phyloP scores from a whole-genome alignment of 331 rosid genomes.

The Quercus phellos region DNA sequence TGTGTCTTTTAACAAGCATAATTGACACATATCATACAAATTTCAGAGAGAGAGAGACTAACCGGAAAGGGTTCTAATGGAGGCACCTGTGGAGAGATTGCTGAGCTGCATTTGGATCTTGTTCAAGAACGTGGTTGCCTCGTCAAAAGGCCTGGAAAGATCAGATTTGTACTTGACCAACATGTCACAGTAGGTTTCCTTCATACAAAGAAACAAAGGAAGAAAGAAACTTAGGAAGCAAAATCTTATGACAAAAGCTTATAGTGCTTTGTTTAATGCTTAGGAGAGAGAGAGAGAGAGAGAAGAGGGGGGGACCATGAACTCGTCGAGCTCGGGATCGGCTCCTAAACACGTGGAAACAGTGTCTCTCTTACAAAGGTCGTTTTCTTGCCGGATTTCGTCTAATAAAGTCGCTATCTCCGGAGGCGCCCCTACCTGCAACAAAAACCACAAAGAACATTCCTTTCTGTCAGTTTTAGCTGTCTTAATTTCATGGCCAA shows the following conservation, averaged over 20 bases:
- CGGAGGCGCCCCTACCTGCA: slow-evolving; percentile 94
- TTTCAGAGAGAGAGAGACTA: slow-evolving; percentile 24
- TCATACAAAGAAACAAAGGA: neutral
- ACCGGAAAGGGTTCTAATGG: slow-evolving; percentile 58
- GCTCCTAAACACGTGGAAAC: slow-evolving; percentile 87
- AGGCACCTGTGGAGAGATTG: slow-evolving; percentile 54
- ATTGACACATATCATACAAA: neutral
- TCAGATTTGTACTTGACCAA: slow-evolving; percentile 75
- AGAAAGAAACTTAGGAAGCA: slow-evolving; percentile 3
- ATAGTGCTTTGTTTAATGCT: neutral
- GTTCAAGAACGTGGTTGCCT: slow-evolving; percentile 81
- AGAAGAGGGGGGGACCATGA: slow-evolving; percentile 72
- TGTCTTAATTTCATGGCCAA: too few relatives aligned
- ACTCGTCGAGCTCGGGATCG: slow-evolving; percentile 98
- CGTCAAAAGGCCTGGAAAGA: slow-evolving; percentile 74
- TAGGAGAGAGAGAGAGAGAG: neutral
- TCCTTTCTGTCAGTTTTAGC: neutral
- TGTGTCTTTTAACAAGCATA: neutral
- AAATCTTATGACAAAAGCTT: neutral
- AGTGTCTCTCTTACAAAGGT: slow-evolving; percentile 44
- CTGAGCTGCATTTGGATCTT: slow-evolving; percentile 69
- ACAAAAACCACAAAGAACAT: neutral
- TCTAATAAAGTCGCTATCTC: slow-evolving; percentile 73
- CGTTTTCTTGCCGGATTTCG: slow-evolving; percentile 72
- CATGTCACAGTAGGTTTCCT: slow-evolving; percentile 88